These are phyloP conservation scores for Ascomycota sp. DNA, from an alignment of 2,329 filamentous ascomycete species.

Conservation along the genomic window DNA sequence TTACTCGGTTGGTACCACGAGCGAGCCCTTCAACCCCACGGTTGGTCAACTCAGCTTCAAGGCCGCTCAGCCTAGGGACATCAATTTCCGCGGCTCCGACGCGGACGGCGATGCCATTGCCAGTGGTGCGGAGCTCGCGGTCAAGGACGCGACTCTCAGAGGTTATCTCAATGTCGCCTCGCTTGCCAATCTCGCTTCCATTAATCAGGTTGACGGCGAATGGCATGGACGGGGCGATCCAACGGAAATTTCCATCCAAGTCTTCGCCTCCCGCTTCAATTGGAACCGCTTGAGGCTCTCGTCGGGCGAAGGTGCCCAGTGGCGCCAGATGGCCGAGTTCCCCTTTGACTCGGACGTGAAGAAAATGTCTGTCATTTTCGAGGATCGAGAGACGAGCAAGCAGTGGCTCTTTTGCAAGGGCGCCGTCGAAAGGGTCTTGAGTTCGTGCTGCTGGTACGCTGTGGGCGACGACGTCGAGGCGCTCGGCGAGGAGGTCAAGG, in stretches of 20 bases:
- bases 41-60: slow-evolving; percentile 23
- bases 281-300: slow-evolving; percentile 35
- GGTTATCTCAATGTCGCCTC: slow-evolving; percentile 42
- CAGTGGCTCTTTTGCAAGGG: slow-evolving; percentile 41
- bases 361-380: slow-evolving; percentile 55
- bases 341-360: slow-evolving; percentile 58
- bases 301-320: slow-evolving; percentile 25
- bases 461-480: slow-evolving; percentile 21
- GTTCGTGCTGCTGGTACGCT: slow-evolving; percentile 34
- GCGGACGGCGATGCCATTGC: slow-evolving; percentile 9
- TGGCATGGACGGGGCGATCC: slow-evolving; percentile 48
- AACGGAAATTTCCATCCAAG: slow-evolving; percentile 51
- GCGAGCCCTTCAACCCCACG: slow-evolving; percentile 36
- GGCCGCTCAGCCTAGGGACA: slow-evolving; percentile 14
- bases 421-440: slow-evolving; percentile 48
- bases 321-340: slow-evolving; percentile 44
- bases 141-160: slow-evolving; percentile 26
- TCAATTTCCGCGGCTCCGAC: slow-evolving; percentile 8
- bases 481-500: slow-evolving; percentile 30
- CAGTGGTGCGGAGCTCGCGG: slow-evolving; percentile 12
- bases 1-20: slow-evolving; percentile 25
- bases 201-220: slow-evolving; percentile 30
- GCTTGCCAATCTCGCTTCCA: slow-evolving; percentile 43
- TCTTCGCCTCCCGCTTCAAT: slow-evolving; percentile 49
- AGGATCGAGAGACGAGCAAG: slow-evolving; percentile 16